Evolutionary conservation across 2,329 filamentous ascomycete genomes (phyloP).

Genomic region (Berkeleyomyces rouxiae): DNA sequence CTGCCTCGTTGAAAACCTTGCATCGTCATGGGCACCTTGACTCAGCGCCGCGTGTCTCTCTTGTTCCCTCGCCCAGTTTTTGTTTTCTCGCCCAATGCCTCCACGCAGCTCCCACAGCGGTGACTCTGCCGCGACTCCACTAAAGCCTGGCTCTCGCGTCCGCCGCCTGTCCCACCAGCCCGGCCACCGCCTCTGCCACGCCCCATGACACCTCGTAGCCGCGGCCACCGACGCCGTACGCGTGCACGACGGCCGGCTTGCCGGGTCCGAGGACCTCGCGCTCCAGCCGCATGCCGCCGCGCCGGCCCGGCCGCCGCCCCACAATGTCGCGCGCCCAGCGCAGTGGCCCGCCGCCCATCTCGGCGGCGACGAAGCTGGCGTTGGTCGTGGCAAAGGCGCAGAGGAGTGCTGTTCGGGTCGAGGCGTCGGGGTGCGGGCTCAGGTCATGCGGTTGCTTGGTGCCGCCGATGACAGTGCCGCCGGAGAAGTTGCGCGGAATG

Average conservation of each 20-base stretch:
- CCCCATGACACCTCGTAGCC: conserved; percentile 47
- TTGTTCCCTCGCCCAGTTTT: no score
- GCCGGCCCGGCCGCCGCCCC: conserved; percentile 28
- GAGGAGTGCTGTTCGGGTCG: conserved; percentile 32
- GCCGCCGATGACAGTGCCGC: conserved; percentile 49
- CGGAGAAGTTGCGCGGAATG: conserved; percentile 42
- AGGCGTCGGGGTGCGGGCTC: conserved; percentile 30
- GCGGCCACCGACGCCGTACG: conserved; percentile 44
- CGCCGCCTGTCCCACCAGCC: conserved; percentile 20
- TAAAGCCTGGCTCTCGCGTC: background rate
- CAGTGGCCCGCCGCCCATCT: conserved; percentile 17
- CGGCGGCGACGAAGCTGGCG: conserved; percentile 19
- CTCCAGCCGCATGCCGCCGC: conserved; percentile 35
- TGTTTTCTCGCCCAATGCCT: background rate
- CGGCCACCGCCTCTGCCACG: conserved; percentile 33
- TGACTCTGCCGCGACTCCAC: background rate
- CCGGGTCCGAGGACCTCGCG: conserved; percentile 24
- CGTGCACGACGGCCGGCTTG: conserved; percentile 27
- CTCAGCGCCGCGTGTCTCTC: no score
- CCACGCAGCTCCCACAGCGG: background rate
- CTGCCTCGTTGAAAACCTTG: no score
- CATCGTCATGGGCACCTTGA: no score
- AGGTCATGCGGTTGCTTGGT: conserved; percentile 46
- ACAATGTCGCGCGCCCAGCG: conserved; percentile 28
- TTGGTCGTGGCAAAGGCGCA: conserved; percentile 22